These are phyloP conservation scores for Neurospora sp. DNA, from an alignment of 495 filamentous ascomycete species.

Conservation along the genomic window DNA sequence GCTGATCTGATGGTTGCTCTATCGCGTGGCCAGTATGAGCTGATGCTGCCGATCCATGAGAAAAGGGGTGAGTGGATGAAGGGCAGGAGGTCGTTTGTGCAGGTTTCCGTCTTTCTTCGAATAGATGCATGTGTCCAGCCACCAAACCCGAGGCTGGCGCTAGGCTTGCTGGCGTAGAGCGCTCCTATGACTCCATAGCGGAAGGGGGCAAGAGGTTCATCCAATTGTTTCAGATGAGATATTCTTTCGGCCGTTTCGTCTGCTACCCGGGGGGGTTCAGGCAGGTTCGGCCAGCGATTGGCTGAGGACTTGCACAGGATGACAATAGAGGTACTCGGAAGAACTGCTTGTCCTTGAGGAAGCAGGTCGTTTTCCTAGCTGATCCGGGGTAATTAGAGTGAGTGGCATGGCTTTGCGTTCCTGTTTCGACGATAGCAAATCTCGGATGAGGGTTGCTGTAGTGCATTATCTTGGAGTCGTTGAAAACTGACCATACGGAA, in stretches of 20 bases:
- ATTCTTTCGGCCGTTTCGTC: slow-evolving; percentile 27
- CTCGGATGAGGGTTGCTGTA: not conserved
- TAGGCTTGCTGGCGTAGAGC: slow-evolving; percentile 4
- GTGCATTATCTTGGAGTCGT: not conserved
- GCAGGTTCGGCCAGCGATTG: slow-evolving; percentile 13
- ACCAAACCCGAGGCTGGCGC: slow-evolving; percentile 18
- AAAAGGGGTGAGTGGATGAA: slow-evolving; percentile 11
- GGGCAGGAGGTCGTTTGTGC: slow-evolving; percentile 25
- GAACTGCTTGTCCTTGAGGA: not conserved
- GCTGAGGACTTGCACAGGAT: slow-evolving; percentile 1
- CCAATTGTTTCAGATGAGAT: slow-evolving; percentile 26
- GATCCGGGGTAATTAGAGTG: not conserved
- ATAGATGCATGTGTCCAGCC: slow-evolving; percentile 19
- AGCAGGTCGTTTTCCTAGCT: not conserved
- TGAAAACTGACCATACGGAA: not conserved
- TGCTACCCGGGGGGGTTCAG: slow-evolving; percentile 3
- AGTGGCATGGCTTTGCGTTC: not conserved
- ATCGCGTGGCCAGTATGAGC: slow-evolving; percentile 19
- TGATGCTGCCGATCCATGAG: slow-evolving; percentile 11
- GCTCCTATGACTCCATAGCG: slow-evolving; percentile 3
- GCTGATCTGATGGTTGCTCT: slow-evolving; percentile 8
- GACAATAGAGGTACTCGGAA: not conserved
- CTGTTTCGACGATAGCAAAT: not conserved
- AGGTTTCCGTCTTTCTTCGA: slow-evolving; percentile 25
- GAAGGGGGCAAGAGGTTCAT: slow-evolving; percentile 9